phyloP scores from a whole-genome alignment of 179 eudicot genomes.

The Pouteria campechiana region DNA sequence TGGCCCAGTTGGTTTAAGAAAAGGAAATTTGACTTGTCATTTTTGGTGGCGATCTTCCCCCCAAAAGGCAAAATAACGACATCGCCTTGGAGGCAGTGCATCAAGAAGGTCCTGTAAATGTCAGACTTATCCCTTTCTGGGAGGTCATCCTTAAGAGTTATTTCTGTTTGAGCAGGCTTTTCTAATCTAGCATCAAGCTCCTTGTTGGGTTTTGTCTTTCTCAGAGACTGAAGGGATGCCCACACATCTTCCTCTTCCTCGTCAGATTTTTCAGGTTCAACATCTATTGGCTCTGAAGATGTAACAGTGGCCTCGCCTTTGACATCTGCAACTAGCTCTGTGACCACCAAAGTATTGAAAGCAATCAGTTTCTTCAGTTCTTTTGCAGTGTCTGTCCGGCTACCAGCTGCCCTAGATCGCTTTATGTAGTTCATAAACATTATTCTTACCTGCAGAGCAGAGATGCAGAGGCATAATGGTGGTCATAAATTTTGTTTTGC shows the following conservation, averaged over 20 bases:
- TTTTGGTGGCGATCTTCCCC: constrained; percentile 50
- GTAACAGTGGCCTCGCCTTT: constrained; percentile 71
- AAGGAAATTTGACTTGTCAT: constrained; percentile 61
- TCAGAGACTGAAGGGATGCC: constrained; percentile 62
- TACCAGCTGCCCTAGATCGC: constrained; percentile 65
- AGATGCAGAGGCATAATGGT: not conserved
- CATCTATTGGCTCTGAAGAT: constrained; percentile 28
- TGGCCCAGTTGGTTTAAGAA: constrained; percentile 69
- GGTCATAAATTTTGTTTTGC: constrained; percentile 1
- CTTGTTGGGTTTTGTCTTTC: constrained; percentile 44
- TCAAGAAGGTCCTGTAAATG: constrained; percentile 76
- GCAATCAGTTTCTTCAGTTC: constrained; percentile 70
- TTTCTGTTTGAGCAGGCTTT: constrained; percentile 67
- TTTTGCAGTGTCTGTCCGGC: constrained; percentile 58
- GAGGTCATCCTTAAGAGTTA: constrained; percentile 76
- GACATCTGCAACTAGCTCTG: constrained; percentile 71
- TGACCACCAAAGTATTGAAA: constrained; percentile 69
- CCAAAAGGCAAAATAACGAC: constrained; percentile 64
- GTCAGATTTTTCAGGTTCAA: constrained; percentile 30
- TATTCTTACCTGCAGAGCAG: constrained; percentile 66
- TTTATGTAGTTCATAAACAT: constrained; percentile 65
- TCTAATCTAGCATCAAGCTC: constrained; percentile 27
- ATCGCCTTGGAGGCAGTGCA: constrained; percentile 67
- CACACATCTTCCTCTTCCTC: constrained; percentile 61
- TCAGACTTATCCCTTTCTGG: constrained; percentile 74